Conservation (phyloP, 2,329 filamentous ascomycete genomes). For the Aspergillus ustus region DNA sequence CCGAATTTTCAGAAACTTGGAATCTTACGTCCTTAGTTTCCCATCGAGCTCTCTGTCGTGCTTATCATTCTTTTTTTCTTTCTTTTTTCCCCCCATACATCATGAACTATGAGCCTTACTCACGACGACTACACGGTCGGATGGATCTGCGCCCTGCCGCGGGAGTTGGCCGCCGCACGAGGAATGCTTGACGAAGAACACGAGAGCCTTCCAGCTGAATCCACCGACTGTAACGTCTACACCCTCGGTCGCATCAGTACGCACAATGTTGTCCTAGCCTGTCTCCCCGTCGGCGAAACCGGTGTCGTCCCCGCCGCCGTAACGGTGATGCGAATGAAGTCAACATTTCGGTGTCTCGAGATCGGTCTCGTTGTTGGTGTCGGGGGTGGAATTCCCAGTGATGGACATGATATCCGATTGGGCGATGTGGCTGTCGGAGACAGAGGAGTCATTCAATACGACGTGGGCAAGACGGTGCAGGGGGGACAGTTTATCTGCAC, state of each 20-base stretch:
- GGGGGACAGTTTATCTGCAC: conserved; percentile 4
- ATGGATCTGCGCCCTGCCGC: not conserved
- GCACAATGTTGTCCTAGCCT: conserved; percentile 16
- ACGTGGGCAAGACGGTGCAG: conserved; percentile 22
- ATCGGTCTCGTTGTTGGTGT: conserved; percentile 19
- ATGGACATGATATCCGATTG: conserved; percentile 16
- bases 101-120: not conserved
- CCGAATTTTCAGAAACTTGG: too few species aligned
- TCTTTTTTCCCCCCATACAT: too few species aligned
- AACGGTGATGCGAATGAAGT: not conserved
- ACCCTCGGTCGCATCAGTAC: not conserved
- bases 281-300: conserved; percentile 6
- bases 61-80: too few species aligned
- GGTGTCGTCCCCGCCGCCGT: conserved; percentile 10
- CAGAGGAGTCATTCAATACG: conserved; percentile 26
- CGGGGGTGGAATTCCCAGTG: conserved; percentile 15
- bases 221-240: conserved; percentile 4
- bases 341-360: not conserved
- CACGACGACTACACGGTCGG: not conserved
- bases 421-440: conserved; percentile 12
- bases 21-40: too few species aligned
- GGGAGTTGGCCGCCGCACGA: not conserved
- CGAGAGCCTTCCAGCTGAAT: not conserved
- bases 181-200: conserved; percentile 16
- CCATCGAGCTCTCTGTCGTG: too few species aligned